Conservation (phyloP, 495 filamentous ascomycete species). For the Cercophora scortea region DNA sequence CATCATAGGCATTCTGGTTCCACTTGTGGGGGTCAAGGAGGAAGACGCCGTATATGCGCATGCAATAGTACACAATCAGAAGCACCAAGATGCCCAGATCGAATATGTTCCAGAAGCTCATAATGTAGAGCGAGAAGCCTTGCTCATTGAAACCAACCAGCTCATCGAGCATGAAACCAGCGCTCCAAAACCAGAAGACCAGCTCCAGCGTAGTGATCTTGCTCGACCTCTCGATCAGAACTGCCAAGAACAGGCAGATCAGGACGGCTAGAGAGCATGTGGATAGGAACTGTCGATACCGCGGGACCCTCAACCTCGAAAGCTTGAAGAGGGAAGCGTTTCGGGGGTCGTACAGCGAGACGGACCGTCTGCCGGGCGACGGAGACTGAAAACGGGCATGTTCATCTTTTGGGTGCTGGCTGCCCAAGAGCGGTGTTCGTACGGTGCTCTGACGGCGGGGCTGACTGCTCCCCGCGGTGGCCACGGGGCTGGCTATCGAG, state of each 20-base stretch:
- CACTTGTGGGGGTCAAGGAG: conserved; percentile 60
- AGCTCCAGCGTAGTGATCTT: conserved; percentile 75
- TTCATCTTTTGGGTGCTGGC: conserved; percentile 31
- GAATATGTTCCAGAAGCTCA: conserved; percentile 96
- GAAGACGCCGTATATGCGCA: conserved; percentile 79
- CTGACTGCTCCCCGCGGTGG: conserved; percentile 7
- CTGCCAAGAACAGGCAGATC: conserved; percentile 74
- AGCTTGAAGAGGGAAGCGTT: conserved; percentile 88
- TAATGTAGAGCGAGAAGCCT: conserved; percentile 87
- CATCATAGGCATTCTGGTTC: conserved; percentile 79
- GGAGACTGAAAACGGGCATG: conserved; percentile 17
- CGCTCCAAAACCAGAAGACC: conserved; percentile 94
- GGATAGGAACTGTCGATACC: conserved; percentile 82
- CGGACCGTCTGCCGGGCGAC: conserved; percentile 55
- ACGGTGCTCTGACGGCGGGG: conserved; percentile 26
- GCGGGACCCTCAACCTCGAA: conserved; percentile 78
- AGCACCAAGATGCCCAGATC: conserved; percentile 84
- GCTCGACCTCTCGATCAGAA: conserved; percentile 59
- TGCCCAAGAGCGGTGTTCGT: conserved; percentile 35
- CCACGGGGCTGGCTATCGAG: conserved; percentile 5
- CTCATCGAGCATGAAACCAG: conserved; percentile 95
- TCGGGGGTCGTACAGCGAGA: conserved; percentile 80
- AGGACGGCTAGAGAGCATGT: conserved; percentile 76
- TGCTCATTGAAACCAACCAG: conserved; percentile 88
- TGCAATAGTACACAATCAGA: conserved; percentile 77